phyloP scores from a whole-genome alignment of 345 rosid species.

The Dovyalis caffra region DNA sequence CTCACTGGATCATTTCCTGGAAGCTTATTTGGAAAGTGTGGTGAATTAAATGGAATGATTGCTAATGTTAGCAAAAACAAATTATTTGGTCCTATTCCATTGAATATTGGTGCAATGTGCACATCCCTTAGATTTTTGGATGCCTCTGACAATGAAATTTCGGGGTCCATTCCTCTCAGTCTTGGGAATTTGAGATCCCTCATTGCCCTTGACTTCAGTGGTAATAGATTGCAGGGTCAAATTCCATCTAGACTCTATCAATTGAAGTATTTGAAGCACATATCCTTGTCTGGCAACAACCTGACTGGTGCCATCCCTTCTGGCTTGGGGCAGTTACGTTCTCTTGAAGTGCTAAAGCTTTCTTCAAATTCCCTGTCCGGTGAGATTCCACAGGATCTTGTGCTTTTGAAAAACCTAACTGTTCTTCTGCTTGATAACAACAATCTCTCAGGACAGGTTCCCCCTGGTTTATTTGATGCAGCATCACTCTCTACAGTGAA shows the following conservation, averaged over 20 bases:
- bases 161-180: constrained; percentile 23
- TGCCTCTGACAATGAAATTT: constrained; percentile 28
- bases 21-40: constrained; percentile 22
- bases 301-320: constrained; percentile 19
- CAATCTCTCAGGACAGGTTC: constrained; percentile 11
- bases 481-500: constrained; percentile 7
- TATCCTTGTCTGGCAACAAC: constrained; percentile 29
- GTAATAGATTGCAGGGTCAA: constrained; percentile 27
- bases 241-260: constrained; percentile 19
- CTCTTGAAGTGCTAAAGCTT: constrained; percentile 9
- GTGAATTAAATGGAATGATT: constrained; percentile 24
- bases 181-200: constrained; percentile 29
- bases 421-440: constrained; percentile 20
- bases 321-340: constrained; percentile 1
- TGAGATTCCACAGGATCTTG: constrained; percentile 6
- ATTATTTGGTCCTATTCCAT: constrained; percentile 24
- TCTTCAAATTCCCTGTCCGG: constrained; percentile 5
- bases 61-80: constrained; percentile 26
- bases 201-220: constrained; percentile 26
- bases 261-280: constrained; percentile 20
- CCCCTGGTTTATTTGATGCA: constrained; percentile 8
- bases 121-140: constrained; percentile 29
- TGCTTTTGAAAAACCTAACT: constrained; percentile 14
- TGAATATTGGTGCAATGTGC: constrained; percentile 24
- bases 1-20: constrained; percentile 24